Evolutionary conservation across 2,329 filamentous ascomycete genomes (phyloP).

Genomic region (Diplodia seriata): DNA sequence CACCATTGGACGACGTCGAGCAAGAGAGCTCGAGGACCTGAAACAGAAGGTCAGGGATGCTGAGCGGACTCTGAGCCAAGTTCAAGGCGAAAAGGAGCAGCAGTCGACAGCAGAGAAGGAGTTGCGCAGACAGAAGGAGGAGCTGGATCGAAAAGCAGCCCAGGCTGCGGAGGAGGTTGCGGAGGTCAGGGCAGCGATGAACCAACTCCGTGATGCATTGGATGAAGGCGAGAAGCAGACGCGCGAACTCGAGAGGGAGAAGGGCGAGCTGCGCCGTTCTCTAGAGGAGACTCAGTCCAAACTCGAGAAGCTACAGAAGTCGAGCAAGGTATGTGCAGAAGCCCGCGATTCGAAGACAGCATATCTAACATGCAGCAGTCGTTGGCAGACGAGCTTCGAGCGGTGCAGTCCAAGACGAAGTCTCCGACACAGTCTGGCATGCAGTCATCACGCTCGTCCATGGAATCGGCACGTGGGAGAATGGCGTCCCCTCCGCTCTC

Average conservation of each 20-base stretch:
- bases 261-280: slow-evolving; percentile 73
- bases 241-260: slow-evolving; percentile 82
- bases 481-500: slow-evolving; percentile 56
- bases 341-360: too few relatives aligned
- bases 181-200: slow-evolving; percentile 78
- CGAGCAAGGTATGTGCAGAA: slow-evolving; percentile 57
- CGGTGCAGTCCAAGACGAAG: slow-evolving; percentile 51
- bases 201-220: slow-evolving; percentile 77
- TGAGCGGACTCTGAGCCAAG: slow-evolving; percentile 75
- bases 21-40: slow-evolving; percentile 86
- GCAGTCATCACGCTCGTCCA: slow-evolving; percentile 64
- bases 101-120: slow-evolving; percentile 76
- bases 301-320: slow-evolving; percentile 79
- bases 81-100: slow-evolving; percentile 78
- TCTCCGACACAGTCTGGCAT: slow-evolving; percentile 51
- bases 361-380: slow-evolving; percentile 45
- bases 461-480: slow-evolving; percentile 59
- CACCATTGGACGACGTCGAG: slow-evolving; percentile 74
- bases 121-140: slow-evolving; percentile 74
- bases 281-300: slow-evolving; percentile 79
- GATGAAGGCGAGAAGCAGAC: slow-evolving; percentile 88
- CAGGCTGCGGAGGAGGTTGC: slow-evolving; percentile 74
- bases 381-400: slow-evolving; percentile 65
- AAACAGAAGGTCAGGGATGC: slow-evolving; percentile 79
- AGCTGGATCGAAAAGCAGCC: slow-evolving; percentile 74